A percentile compares a stretch with the other conserved stretches of the same genome.
Conservation (phyloP, 2,329 filamentous ascomycete genomes). For the Cercospora sesami region DNA sequence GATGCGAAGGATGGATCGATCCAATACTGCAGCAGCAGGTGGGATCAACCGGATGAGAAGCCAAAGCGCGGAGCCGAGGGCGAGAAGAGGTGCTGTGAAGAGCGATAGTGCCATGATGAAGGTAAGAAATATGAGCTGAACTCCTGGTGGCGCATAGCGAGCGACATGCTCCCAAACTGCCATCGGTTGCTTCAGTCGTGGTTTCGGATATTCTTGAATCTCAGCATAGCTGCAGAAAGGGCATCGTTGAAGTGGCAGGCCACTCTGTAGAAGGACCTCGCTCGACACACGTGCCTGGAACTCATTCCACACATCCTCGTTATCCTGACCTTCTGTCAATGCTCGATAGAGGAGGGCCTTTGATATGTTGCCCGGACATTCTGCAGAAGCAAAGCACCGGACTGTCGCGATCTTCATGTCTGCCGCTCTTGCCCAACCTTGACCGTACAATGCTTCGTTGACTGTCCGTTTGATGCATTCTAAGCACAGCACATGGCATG, state of each 20-base stretch:
- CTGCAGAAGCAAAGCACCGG: conserved; percentile 71
- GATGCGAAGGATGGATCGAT: conserved; percentile 58
- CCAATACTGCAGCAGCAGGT: conserved; percentile 12
- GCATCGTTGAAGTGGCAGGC: conserved; percentile 75
- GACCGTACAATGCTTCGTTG: conserved; percentile 86
- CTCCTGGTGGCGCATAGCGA: conserved; percentile 37
- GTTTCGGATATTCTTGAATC: conserved; percentile 58
- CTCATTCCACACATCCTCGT: conserved; percentile 68
- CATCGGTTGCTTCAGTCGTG: conserved; percentile 25
- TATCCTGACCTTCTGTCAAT: conserved; percentile 67
- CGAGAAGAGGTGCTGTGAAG: conserved; percentile 52
- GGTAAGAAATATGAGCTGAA: conserved; percentile 52
- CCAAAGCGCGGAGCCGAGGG: conserved; percentile 44
- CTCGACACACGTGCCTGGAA: conserved; percentile 78
- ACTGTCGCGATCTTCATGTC: conserved; percentile 71
- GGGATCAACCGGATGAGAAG: conserved; percentile 21
- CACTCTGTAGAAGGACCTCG: conserved; percentile 71
- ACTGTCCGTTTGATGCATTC: conserved; percentile 79
- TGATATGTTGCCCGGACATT: conserved; percentile 72
- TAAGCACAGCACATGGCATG: conserved; percentile 75
- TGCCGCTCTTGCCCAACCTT: conserved; percentile 83
- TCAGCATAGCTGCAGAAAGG: conserved; percentile 93
- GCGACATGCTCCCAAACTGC: conserved; percentile 31
- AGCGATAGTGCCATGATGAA: conserved; percentile 30
- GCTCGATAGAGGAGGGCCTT: conserved; percentile 69